Evolutionary conservation across 2,329 filamentous ascomycete genomes (phyloP).

Genomic region (Stachybotrys chartarum): DNA sequence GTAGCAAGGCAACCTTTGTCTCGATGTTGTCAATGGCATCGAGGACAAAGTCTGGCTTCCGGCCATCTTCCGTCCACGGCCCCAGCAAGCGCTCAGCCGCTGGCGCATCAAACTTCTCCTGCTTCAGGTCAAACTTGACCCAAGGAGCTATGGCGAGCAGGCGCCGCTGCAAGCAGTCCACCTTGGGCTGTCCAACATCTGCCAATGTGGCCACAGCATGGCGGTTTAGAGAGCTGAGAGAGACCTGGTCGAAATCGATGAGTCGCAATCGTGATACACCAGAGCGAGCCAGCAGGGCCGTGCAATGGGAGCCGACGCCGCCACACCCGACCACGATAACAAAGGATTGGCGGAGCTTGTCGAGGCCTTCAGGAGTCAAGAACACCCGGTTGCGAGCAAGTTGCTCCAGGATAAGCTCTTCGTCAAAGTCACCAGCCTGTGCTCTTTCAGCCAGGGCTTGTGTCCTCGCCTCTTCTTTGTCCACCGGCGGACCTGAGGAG

Average conservation of each 20-base stretch:
- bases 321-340: constrained; percentile 89
- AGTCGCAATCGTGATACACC: constrained; percentile 83
- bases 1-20: constrained; percentile 83
- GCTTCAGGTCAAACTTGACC: constrained; percentile 80
- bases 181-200: constrained; percentile 90
- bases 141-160: constrained; percentile 85
- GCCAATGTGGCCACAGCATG: constrained; percentile 91
- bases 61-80: constrained; percentile 53
- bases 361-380: constrained; percentile 72
- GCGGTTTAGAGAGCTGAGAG: constrained; percentile 87
- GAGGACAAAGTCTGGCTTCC: constrained; percentile 77
- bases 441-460: constrained; percentile 51
- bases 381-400: constrained; percentile 90
- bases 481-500: constrained; percentile 36
- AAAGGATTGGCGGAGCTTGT: constrained; percentile 72
- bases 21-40: constrained; percentile 99
- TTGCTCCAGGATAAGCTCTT: constrained; percentile 88
- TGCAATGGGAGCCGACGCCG: constrained; percentile 89
- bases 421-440: constrained; percentile 57
- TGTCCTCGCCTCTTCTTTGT: constrained; percentile 56
- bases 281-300: constrained; percentile 77
- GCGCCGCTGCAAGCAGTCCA: constrained; percentile 71
- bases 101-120: constrained; percentile 70
- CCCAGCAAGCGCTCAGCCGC: constrained; percentile 61
- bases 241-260: constrained; percentile 97